Conservation (phyloP, 257 asterid species). For the Coffea eugenioides region DNA sequence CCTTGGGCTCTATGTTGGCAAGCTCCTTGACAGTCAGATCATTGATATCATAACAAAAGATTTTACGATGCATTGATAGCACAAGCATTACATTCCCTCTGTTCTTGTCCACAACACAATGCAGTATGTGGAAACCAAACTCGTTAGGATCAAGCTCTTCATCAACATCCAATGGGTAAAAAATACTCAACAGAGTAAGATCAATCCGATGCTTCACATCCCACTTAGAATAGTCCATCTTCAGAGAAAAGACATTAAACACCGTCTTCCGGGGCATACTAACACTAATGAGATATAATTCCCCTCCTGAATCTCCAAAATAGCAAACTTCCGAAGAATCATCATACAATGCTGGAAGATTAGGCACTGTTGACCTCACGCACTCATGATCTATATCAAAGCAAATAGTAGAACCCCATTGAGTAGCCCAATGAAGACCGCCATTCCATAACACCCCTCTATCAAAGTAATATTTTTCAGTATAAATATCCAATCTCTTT, state of each 20-base stretch:
- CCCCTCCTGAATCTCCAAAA: constrained; percentile 14
- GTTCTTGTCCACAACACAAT: constrained; percentile 1
- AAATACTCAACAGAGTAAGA: neutral
- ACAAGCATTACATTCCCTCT: constrained; percentile 1
- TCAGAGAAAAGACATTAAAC: constrained; percentile 17
- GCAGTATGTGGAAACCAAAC: neutral
- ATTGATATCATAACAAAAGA: constrained; percentile 7
- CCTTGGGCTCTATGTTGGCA: neutral
- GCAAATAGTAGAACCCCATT: neutral
- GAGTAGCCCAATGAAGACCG: constrained; percentile 23
- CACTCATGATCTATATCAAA: constrained; percentile 13
- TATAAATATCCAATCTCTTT: neutral
- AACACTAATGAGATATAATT: constrained; percentile 1
- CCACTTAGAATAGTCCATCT: constrained; percentile 17
- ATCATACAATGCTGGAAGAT: neutral
- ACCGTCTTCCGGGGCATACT: neutral
- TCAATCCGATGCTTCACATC: constrained; percentile 10
- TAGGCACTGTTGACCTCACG: neutral
- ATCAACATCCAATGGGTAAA: constrained; percentile 4
- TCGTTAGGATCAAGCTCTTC: neutral
- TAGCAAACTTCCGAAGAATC: neutral
- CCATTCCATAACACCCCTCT: constrained; percentile 19
- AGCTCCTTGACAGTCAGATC: constrained; percentile 10
- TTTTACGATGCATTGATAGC: constrained; percentile 8
- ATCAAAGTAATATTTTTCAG: neutral